Base-by-base conservation (phyloP, 2,329 filamentous ascomycete species). In the Xylaria sp. region DNA sequence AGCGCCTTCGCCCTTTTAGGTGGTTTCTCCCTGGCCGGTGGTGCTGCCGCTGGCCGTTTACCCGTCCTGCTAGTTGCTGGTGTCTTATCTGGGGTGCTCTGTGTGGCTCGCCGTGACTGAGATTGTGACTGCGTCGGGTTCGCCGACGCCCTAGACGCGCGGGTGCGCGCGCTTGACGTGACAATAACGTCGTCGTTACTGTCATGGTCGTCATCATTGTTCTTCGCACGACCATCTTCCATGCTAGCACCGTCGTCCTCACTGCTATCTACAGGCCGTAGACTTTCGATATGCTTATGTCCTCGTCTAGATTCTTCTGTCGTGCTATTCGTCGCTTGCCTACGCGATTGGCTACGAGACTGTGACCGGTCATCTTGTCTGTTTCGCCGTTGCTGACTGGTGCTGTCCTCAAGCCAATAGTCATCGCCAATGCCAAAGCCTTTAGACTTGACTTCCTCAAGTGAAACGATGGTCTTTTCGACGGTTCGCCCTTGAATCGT, bases 351-450 rank as follows among this genome's bases (percentile, higher is more conserved):
- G 51, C 66, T 74, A 50, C 67, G 67, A 12, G 67, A 65, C 57
- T 73, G 71, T 58, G 75, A 75, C 50, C 73, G 66, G 72, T 78
- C 68, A 63, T 73, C 62, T 60, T 77, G 79, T 64, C 74, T 79
- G 61, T 73, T 80, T 12, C 68, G 70, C 63, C 65, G 76, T 63
- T 80, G 77, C 39, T 72, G 62, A 34, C 54, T 65, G 39, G 51
- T 39, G 23, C 48, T 63, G 69, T 87, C 85, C 68, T 91, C 87
- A 1, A 92, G 84, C 90, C 92, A 95, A 81, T 94, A 93, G 55
- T 91, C 88, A 60, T 94, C 91, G 0, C 91, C 91, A 31, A 94
- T 87, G 1, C 92, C 92, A 76, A 91, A 92, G 46, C 89, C 88
- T 74, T 92, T 93, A 58, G 86, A 86, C 75, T 88, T 89, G 25